These are phyloP conservation scores for Cladorrhinum samala DNA, from an alignment of 495 filamentous ascomycete species.

Conservation along the genomic window DNA sequence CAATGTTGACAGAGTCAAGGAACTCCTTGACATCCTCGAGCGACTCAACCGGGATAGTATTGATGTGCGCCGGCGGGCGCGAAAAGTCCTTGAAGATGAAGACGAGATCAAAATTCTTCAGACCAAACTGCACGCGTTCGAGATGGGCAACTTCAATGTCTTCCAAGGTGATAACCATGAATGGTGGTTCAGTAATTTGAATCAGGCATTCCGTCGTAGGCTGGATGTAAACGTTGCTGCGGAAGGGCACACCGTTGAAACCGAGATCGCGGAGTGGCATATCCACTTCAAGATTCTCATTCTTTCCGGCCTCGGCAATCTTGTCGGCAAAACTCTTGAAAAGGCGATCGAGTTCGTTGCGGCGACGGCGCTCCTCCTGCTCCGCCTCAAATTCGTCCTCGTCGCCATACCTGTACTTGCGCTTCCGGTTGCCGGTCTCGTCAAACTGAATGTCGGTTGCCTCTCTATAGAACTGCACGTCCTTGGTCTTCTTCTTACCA, in stretches of 20 bases:
- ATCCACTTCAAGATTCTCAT: slow-evolving; percentile 79
- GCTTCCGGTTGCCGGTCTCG: slow-evolving; percentile 95
- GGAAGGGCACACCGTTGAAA: slow-evolving; percentile 92
- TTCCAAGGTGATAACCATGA: slow-evolving; percentile 87
- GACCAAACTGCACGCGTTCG: slow-evolving; percentile 94
- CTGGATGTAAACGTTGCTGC: slow-evolving; percentile 89
- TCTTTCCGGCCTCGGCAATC: slow-evolving; percentile 85
- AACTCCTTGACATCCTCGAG: slow-evolving; percentile 96
- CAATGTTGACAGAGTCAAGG: slow-evolving; percentile 90
- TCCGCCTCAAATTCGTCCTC: slow-evolving; percentile 99
- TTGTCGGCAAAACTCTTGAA: slow-evolving; percentile 98
- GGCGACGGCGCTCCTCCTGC: slow-evolving; percentile 87
- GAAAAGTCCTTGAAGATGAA: slow-evolving; percentile 97
- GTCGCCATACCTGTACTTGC: slow-evolving; percentile 96
- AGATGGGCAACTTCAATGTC: slow-evolving; percentile 96
- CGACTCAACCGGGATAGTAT: slow-evolving; percentile 94
- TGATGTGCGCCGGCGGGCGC: slow-evolving; percentile 81
- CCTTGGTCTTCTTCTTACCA: slow-evolving; percentile 90
- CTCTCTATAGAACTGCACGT: slow-evolving; percentile 97
- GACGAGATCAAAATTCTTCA: slow-evolving; percentile 99
- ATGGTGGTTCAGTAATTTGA: slow-evolving; percentile 93
- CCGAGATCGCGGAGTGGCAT: slow-evolving; percentile 95
- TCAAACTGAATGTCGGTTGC: slow-evolving; percentile 98
- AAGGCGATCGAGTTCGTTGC: slow-evolving; percentile 85
- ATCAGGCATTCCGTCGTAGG: slow-evolving; percentile 98